These are phyloP conservation scores for Wickerhamomyces mucosus DNA, from an alignment of 805 yeast species.

Conservation along the genomic window DNA sequence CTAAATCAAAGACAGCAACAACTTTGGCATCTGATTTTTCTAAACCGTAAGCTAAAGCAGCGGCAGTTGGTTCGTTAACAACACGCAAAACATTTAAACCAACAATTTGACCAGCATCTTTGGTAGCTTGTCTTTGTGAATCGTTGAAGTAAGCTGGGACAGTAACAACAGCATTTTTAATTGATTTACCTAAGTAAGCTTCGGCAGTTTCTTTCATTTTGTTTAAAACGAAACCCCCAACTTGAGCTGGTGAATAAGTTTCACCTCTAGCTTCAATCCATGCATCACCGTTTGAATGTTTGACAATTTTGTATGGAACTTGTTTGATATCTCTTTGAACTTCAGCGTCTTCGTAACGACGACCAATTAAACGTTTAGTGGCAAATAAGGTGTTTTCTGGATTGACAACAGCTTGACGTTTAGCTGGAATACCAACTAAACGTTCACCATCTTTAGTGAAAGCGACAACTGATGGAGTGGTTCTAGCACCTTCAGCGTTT, in stretches of 20 bases:
- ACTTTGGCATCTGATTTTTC: constrained; percentile 36
- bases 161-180: constrained; percentile 70
- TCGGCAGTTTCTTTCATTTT: constrained; percentile 64
- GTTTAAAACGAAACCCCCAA: constrained; percentile 55
- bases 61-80: constrained; percentile 80
- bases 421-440: constrained; percentile 65
- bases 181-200: constrained; percentile 38
- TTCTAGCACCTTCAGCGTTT: constrained; percentile 72
- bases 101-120: constrained; percentile 66
- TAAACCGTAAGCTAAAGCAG: constrained; percentile 74
- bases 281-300: constrained; percentile 59
- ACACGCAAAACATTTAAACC: constrained; percentile 70
- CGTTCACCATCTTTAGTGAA: constrained; percentile 42
- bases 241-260: constrained; percentile 59
- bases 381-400: constrained; percentile 75
- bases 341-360: constrained; percentile 60
- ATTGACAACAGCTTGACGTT: constrained; percentile 70
- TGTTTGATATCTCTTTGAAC: constrained; percentile 60
- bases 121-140: constrained; percentile 77
- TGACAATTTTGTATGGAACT: constrained; percentile 55
- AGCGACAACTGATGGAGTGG: constrained; percentile 52
- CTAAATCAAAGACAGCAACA: constrained; percentile 57
- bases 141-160: constrained; percentile 84
- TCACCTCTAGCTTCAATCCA: constrained; percentile 41
- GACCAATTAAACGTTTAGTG: constrained; percentile 74